Base-by-base conservation (phyloP, 169 alveolate species). In the Cryptosporidium sp. region DNA sequence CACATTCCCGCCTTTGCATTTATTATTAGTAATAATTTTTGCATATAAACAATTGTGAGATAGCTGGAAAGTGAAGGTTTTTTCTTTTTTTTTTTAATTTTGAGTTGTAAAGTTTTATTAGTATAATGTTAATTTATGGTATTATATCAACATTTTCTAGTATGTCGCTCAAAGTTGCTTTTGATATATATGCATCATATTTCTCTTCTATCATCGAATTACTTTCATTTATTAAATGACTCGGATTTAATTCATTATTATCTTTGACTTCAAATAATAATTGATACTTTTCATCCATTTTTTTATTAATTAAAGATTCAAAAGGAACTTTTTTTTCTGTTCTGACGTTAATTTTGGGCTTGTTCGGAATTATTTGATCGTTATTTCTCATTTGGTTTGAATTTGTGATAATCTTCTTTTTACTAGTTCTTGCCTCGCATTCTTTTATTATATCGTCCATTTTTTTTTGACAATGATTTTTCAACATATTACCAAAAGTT, bases 381-480 rank as follows among this genome's bases (percentile, higher is more conserved):
- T 55, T 26, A n/a, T 10, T n/a, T 21, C 21, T 55, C 0, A 4
- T 9, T 23, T 55, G 12, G 23, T 21, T 10, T 55, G 67, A 55
- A 55, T 55, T n/a, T 26, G 0, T 55, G 16, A 0, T 0, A 0
- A 4, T 31, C 26, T 65, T 37, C 16, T 33, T 37, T n/a, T 18
- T 37, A 29, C 26, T 65, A 14, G 37, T 71, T 67, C 89, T 80
- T 18, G 48, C 33, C n/a, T 80, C 89, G 45, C 89, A 80, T 62
- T 59, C 75, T 65, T 80, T 33, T 10, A 80, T 43, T 16, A 80
- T 80, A 26, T 80, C 33, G 62, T 80, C 75, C 89, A 80, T 80
- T 65, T 33, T 80, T 21, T 33, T n/a, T 21, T 80, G 75, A 26
- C 75, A 65, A 29, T 45, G 55, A 21, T 61, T 37, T 39, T 65